Evolutionary conservation across 164 flowering plant genomes (phyloP), one percentile per base, ranked within the genome.

Genomic region (Chloranthus sessilifolius): DNA sequence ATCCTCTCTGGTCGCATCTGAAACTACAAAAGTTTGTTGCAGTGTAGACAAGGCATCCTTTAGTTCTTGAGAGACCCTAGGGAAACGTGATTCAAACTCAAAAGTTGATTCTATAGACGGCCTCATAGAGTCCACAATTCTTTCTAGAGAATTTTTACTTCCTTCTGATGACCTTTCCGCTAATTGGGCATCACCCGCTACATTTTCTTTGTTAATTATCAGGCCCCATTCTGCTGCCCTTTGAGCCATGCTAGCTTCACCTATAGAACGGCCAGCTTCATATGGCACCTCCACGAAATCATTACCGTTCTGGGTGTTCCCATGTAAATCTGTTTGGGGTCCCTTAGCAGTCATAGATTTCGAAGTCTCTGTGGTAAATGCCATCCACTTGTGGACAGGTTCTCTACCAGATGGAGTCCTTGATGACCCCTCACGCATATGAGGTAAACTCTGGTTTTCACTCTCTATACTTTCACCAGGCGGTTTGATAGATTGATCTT

Each of bases 11-110:
- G 88, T 82, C 6, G 96, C 95, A 70, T 92, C 92, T 1, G 99
- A 88, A 1, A 92, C 96, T n/a, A 92, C 99, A 72, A 92, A 92
- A 0, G 96, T 92, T 60, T 92, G 99, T 39, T 82, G 87, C 43
- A 92, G 60, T 6, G 77, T 73, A 0, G 95, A 64, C 53, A 92
- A 60, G 12, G 99, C 99, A 50, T 75, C 94, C 68, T 77, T 86
- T 42, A 92, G 55, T 61, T 92, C 99, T 56, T 88, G 82, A 28
- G 99, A 86, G 6, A 78, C 91, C 38, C 91, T 76, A 2, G 95
- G 96, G 4, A 77, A 25, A 21, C 61, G 74, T 10, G 47, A 43
- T 8, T 57, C 56, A 33, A 36, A 3, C 19, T 53, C 67, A 15
- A 7, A 43, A 52, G 37, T 59, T 11, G 78, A 74, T 38, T 81